Conservation (phyloP, 495 filamentous ascomycete species). For the Tirmania nivea region DNA sequence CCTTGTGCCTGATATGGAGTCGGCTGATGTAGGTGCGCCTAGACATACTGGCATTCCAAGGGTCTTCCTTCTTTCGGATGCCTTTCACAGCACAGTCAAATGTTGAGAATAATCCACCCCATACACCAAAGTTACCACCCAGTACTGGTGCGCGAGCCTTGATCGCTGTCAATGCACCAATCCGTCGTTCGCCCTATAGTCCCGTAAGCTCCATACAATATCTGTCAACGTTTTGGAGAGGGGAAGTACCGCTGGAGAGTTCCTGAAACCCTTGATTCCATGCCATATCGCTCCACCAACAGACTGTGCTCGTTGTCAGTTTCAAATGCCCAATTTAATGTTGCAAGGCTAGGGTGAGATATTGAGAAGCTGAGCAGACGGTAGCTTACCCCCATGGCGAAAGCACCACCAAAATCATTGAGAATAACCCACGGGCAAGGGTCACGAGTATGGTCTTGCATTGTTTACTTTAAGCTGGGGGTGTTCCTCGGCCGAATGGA, state of each 20-base stretch:
- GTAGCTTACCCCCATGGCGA: slow-evolving; percentile 76
- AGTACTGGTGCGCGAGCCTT: slow-evolving; percentile 90
- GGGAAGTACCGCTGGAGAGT: slow-evolving; percentile 30
- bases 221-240: background rate
- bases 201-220: slow-evolving; percentile 8
- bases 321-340: background rate
- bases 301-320: slow-evolving; percentile 27
- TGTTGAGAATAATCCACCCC: slow-evolving; percentile 85
- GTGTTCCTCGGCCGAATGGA: background rate
- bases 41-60: slow-evolving; percentile 71
- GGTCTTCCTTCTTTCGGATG: slow-evolving; percentile 86
- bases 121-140: slow-evolving; percentile 92
- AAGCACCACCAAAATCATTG: slow-evolving; percentile 92
- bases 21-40: background rate
- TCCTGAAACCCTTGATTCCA: slow-evolving; percentile 88
- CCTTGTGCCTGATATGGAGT: background rate
- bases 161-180: slow-evolving; percentile 90
- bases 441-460: slow-evolving; percentile 60
- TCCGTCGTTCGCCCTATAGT: slow-evolving; percentile 79
- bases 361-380: background rate
- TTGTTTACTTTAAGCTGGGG: slow-evolving; percentile 11
- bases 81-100: slow-evolving; percentile 98
- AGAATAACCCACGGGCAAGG: slow-evolving; percentile 93
- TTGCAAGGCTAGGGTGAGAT: background rate
- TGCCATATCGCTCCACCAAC: slow-evolving; percentile 95